A percentile compares a stretch with the other conserved stretches of the same genome.
Evolutionary conservation across 1,284 basidiomycete species (phyloP).

Genomic region (Laetiporus sulphureus): DNA sequence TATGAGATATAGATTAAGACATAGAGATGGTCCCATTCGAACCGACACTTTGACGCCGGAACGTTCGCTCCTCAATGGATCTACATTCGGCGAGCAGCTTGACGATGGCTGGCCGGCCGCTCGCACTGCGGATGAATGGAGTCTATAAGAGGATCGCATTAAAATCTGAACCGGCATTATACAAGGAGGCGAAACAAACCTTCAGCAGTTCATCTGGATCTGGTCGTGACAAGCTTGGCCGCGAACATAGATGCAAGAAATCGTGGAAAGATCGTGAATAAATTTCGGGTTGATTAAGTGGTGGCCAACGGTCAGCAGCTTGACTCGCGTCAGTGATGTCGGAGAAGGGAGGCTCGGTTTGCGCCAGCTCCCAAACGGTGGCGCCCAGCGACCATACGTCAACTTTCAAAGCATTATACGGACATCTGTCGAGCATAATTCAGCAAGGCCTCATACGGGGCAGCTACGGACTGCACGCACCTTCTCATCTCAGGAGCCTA

Average conservation of each 20-base stretch:
- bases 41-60: constrained; percentile 31
- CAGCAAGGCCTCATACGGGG: no score
- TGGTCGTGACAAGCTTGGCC: constrained; percentile 51
- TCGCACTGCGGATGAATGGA: constrained; percentile 59
- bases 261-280: constrained; percentile 69
- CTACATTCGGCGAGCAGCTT: constrained; percentile 62
- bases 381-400: constrained; percentile 79
- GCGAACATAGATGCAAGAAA: constrained; percentile 62
- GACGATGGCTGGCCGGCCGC: constrained; percentile 57
- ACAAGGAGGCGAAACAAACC: constrained; percentile 36
- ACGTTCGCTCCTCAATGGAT: constrained; percentile 52
- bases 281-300: constrained; percentile 47
- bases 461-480: no score
- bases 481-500: constrained; percentile 59
- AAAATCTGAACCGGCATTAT: background rate
- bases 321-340: constrained; percentile 40
- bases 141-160: constrained; percentile 30
- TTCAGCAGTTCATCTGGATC: constrained; percentile 50
- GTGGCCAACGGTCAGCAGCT: constrained; percentile 57
- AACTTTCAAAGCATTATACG: constrained; percentile 67
- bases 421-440: constrained; percentile 47
- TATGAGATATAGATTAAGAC: constrained; percentile 19
- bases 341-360: constrained; percentile 67
- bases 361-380: constrained; percentile 75
- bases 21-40: constrained; percentile 29